These are phyloP conservation scores for Kodamaea kakaduensis DNA, from an alignment of 805 yeast genomes.

Conservation along the genomic window DNA sequence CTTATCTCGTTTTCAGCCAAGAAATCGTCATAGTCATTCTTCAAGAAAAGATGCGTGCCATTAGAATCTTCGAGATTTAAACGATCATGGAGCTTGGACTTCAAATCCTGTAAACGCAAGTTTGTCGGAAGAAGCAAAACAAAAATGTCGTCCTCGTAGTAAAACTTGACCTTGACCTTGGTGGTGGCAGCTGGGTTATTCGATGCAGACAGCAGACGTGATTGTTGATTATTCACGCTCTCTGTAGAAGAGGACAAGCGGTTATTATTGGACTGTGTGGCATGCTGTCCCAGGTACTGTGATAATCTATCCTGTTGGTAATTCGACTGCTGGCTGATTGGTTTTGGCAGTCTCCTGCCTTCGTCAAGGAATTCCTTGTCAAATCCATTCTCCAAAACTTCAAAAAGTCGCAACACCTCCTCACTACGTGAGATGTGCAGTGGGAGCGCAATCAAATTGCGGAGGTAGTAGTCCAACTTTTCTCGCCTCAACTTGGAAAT, in stretches of 20 bases:
- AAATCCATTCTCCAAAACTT: slow-evolving; percentile 53
- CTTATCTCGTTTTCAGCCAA: slow-evolving; percentile 27
- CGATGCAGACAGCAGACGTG: slow-evolving; percentile 12
- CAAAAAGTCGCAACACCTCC: slow-evolving; percentile 69
- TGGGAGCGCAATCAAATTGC: slow-evolving; percentile 67
- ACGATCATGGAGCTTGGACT: slow-evolving; percentile 49
- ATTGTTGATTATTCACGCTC: slow-evolving; percentile 13
- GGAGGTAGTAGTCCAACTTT: slow-evolving; percentile 50
- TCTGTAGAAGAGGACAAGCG: slow-evolving; percentile 26
- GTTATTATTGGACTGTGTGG: slow-evolving; percentile 3
- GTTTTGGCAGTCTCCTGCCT: slow-evolving; percentile 27
- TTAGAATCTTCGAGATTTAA: slow-evolving; percentile 27
- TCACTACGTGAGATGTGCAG: slow-evolving; percentile 65
- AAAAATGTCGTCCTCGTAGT: slow-evolving; percentile 76
- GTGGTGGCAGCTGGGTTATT: slow-evolving; percentile 10
- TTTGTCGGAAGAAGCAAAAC: slow-evolving; percentile 56
- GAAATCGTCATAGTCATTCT: slow-evolving; percentile 41
- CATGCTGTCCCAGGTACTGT: slow-evolving; percentile 42
- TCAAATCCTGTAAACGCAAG: slow-evolving; percentile 47
- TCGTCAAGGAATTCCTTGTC: slow-evolving; percentile 45
- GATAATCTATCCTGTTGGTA: slow-evolving; percentile 52
- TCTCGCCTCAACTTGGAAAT: slow-evolving; percentile 51
- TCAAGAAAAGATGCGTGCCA: slow-evolving; percentile 32
- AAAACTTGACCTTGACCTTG: slow-evolving; percentile 66
- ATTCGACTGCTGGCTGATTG: slow-evolving; percentile 36